phyloP scores from a whole-genome alignment of 306 rosid species.

The Cercis canadensis region DNA sequence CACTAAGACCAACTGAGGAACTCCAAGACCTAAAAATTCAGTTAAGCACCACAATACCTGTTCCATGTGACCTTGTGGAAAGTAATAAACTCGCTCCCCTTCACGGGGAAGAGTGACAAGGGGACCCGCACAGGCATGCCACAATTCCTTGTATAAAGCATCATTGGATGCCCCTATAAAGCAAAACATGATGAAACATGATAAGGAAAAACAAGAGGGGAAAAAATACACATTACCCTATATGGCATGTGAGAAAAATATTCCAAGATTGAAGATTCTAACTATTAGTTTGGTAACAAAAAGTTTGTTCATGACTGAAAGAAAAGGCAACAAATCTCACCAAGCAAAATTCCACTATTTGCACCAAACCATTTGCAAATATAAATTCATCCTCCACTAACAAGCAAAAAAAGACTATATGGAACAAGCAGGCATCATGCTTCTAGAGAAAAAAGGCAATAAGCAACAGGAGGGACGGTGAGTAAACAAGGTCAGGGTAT shows the following conservation, averaged over 20 bases:
- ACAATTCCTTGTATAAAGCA: conserved; percentile 90
- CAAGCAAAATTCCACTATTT: neutral
- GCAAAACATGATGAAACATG: conserved; percentile 17
- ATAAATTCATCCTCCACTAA: neutral
- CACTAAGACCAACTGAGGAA: neutral
- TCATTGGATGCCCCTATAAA: conserved; percentile 62
- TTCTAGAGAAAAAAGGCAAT: neutral
- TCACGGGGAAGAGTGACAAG: conserved; percentile 93
- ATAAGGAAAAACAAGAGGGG: neutral
- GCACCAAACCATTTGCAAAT: neutral
- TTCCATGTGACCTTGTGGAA: conserved; percentile 99
- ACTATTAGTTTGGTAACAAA: neutral
- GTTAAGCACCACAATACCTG: conserved; percentile 56
- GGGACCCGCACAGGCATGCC: conserved; percentile 99
- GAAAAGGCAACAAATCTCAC: neutral
- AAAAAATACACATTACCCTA: neutral
- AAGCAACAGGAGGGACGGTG: no score
- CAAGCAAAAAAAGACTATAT: neutral
- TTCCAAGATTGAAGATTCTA: neutral
- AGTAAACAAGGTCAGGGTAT: no score
- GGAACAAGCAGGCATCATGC: neutral
- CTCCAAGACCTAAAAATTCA: neutral
- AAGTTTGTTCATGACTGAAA: neutral
- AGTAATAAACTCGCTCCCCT: conserved; percentile 93
- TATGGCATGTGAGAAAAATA: neutral